phyloP scores from a whole-genome alignment of 1,284 basidiomycete species.

The Marasmius fiardii region DNA sequence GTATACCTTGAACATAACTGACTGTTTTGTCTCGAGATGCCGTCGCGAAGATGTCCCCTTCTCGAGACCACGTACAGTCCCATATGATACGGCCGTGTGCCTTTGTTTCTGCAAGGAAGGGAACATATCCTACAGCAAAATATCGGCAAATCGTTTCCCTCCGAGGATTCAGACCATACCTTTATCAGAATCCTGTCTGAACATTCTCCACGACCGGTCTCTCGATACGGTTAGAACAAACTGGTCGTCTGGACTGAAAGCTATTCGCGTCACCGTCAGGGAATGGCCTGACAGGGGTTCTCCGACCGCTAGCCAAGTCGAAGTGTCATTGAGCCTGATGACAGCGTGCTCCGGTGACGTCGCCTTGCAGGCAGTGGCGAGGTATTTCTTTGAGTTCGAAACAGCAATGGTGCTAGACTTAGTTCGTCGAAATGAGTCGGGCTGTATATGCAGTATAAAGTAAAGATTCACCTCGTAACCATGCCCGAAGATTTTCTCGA shows the following conservation, averaged over 20 bases:
- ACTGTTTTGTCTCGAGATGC: slow-evolving; percentile 97
- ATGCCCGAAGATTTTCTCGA: slow-evolving; percentile 97
- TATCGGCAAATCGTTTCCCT: background rate
- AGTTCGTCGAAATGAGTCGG: background rate
- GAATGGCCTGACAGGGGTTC: slow-evolving; percentile 78
- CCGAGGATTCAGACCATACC: slow-evolving; percentile 25
- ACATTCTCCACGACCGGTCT: slow-evolving; percentile 93
- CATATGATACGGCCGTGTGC: slow-evolving; percentile 93
- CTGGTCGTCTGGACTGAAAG: slow-evolving; percentile 83
- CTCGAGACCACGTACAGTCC: slow-evolving; percentile 85
- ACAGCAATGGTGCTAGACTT: slow-evolving; percentile 78
- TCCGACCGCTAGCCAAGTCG: slow-evolving; percentile 68
- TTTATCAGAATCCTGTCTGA: slow-evolving; percentile 41
- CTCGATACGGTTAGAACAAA: slow-evolving; percentile 83
- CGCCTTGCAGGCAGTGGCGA: slow-evolving; percentile 94
- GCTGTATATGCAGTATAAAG: slow-evolving; percentile 1
- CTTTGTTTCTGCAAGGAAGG: slow-evolving; percentile 64
- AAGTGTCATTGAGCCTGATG: slow-evolving; percentile 79
- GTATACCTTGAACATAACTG: slow-evolving; percentile 17
- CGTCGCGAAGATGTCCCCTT: slow-evolving; percentile 82
- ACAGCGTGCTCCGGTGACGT: slow-evolving; percentile 87
- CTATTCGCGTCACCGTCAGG: slow-evolving; percentile 87
- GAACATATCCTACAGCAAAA: slow-evolving; percentile 47
- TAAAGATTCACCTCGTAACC: slow-evolving; percentile 81
- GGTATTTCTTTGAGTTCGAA: slow-evolving; percentile 63